Percentiles rank a stretch among this genome's conserved stretches.
phyloP scores from a whole-genome alignment of 768 basidiomycete genomes.

The Polyporus arcularius region DNA sequence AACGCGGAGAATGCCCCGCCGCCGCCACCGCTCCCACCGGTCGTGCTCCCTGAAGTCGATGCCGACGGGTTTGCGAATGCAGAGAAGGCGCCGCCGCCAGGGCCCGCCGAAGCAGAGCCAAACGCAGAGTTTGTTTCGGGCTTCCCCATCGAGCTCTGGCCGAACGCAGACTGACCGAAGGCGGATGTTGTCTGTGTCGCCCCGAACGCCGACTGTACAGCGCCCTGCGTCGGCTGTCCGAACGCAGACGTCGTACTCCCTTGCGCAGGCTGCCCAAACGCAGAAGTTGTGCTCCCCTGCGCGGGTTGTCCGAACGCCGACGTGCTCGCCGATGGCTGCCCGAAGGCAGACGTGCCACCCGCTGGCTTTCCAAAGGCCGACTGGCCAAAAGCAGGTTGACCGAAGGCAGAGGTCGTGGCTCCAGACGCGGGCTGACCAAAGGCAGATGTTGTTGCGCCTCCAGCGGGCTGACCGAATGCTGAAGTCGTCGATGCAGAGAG shows the following conservation, averaged over 20 bases:
- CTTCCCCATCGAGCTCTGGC: constrained; percentile 19
- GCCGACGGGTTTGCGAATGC: constrained; percentile 33
- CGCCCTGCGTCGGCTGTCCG: constrained; percentile 32
- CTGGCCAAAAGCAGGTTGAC: constrained; percentile 2
- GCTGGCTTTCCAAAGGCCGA: background rate
- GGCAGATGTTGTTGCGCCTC: constrained; percentile 25
- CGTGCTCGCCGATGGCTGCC: background rate
- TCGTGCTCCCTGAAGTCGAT: background rate
- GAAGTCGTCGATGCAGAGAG: constrained; percentile 24
- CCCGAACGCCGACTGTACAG: background rate
- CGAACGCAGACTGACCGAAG: constrained; percentile 28
- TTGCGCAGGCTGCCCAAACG: background rate
- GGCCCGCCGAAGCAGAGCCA: constrained; percentile 43
- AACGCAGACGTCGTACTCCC: constrained; percentile 35
- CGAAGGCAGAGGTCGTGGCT: constrained; percentile 23
- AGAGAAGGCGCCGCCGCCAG: constrained; percentile 48
- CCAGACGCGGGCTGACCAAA: constrained; percentile 32
- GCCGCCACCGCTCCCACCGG: constrained; percentile 1
- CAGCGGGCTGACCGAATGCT: constrained; percentile 38
- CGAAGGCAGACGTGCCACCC: background rate
- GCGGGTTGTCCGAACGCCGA: background rate
- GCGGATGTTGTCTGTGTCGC: constrained; percentile 24
- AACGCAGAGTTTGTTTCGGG: constrained; percentile 21
- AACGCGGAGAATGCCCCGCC: constrained; percentile 30
- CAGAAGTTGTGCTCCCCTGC: background rate